Evolutionary conservation across 805 yeast genomes (phyloP).

Genomic region (Debaryomyces maramus): DNA sequence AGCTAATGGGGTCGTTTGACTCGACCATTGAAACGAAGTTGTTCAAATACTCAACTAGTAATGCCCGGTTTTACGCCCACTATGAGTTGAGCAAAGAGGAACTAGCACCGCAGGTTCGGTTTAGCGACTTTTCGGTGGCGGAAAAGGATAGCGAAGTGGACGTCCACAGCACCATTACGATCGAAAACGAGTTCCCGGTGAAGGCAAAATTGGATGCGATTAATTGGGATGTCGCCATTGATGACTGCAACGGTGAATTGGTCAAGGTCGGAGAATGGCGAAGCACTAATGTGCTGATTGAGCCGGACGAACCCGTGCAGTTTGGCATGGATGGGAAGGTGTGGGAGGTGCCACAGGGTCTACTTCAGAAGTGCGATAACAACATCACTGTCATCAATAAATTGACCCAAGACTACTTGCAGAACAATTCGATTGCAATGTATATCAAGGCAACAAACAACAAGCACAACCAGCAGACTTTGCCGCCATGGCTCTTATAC

Average conservation of each 20-base stretch:
- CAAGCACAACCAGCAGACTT: slow-evolving; percentile 2
- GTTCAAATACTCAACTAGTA: slow-evolving; percentile 14
- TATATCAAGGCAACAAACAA: slow-evolving; percentile 17
- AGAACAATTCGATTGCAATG: slow-evolving; percentile 16
- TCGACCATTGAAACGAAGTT: slow-evolving; percentile 19
- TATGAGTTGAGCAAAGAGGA: slow-evolving; percentile 9
- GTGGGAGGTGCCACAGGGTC: slow-evolving; percentile 16
- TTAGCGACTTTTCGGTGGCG: slow-evolving; percentile 11
- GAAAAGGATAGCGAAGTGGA: slow-evolving; percentile 11
- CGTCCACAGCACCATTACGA: slow-evolving; percentile 8
- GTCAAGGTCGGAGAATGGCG: slow-evolving; percentile 26
- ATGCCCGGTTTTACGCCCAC: slow-evolving; percentile 15
- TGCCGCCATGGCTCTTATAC: slow-evolving; percentile 28
- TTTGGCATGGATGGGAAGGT: slow-evolving; percentile 21
- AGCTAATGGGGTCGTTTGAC: slow-evolving; percentile 20
- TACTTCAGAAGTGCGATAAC: slow-evolving; percentile 20
- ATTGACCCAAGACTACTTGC: slow-evolving; percentile 18
- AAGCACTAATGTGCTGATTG: slow-evolving; percentile 13
- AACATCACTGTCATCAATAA: slow-evolving; percentile 20
- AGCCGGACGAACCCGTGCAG: slow-evolving; percentile 14
- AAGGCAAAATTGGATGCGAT: slow-evolving; percentile 18
- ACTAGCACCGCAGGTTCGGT: slow-evolving; percentile 15
- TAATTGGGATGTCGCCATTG: slow-evolving; percentile 28
- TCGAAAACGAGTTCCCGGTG: slow-evolving; percentile 18
- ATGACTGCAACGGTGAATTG: slow-evolving; percentile 23